A percentile compares a stretch with the other conserved stretches of the same genome.
phyloP scores from a whole-genome alignment of 2,329 filamentous ascomycete genomes.

The Exophiala dermatitidis region DNA sequence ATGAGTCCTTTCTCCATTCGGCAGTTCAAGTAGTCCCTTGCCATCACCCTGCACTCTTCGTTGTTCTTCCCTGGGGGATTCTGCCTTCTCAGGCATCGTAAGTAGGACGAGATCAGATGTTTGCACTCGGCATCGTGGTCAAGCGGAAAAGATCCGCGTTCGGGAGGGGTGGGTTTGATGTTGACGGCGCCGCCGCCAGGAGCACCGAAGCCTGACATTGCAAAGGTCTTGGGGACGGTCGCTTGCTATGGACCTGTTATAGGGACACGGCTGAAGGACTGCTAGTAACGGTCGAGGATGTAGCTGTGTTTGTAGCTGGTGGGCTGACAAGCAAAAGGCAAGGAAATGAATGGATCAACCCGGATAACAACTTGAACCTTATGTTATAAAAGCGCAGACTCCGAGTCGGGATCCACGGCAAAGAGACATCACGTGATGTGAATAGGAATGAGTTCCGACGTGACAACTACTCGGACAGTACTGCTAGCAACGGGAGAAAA shows the following conservation, averaged over 20 bases:
- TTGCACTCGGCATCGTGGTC: constrained; percentile 97
- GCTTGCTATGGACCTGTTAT: neutral
- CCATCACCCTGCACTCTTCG: constrained; percentile 72
- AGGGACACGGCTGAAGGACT: neutral
- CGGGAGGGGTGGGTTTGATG: constrained; percentile 67
- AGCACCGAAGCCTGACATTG: constrained; percentile 53
- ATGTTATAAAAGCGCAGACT: too few relatives aligned
- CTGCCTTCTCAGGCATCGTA: constrained; percentile 60
- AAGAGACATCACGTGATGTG: too few relatives aligned
- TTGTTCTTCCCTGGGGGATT: constrained; percentile 81
- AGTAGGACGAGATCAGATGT: constrained; percentile 73
- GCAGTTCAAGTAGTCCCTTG: constrained; percentile 82
- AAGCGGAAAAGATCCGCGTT: constrained; percentile 90
- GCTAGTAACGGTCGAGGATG: neutral
- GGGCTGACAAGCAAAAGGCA: too few relatives aligned
- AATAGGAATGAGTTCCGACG: too few relatives aligned
- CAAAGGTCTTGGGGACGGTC: neutral
- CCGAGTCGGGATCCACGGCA: too few relatives aligned
- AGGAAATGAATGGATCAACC: too few relatives aligned
- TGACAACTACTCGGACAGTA: too few relatives aligned
- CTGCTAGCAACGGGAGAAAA: too few relatives aligned
- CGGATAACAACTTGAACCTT: too few relatives aligned
- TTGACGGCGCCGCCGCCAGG: constrained; percentile 59
- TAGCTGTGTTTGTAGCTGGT: too few relatives aligned
- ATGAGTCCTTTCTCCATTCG: constrained; percentile 96